Evolutionary conservation across 768 basidiomycete genomes (phyloP), one percentile per base, ranked within the genome.

Genomic region (Ramaria rubella): DNA sequence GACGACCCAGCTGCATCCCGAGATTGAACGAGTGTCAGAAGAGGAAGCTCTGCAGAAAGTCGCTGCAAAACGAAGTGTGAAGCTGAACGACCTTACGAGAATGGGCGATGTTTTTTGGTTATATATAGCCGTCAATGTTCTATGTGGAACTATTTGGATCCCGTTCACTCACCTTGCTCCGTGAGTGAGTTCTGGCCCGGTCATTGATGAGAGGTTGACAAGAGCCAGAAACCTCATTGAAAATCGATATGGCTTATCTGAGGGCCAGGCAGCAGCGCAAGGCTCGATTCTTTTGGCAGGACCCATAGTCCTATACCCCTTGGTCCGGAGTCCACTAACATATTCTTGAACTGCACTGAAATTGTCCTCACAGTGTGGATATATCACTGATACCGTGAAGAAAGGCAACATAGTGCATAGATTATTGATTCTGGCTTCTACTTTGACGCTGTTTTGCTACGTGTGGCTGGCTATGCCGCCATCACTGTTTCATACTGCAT

Each of bases 81-180:
- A 80, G 55, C 61, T 88, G 33, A 70, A 71, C 40, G 79, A 87
- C 58, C 76, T 90, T 36, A 75, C 79, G 1, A 77, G 79, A 60
- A 73, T 90, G 4, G 88, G 88, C 3, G 88, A 89, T 65, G 73
- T 86, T 11, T 88, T 89, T 60, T 89, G 86, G 87, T 82, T 81
- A 15, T 90, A 90, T 66, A 81, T 90, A 56, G 82, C 77, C 2
- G 63, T 88, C n/a, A 90, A 90, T 59, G 67, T 90, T 12, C 70
- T 90, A 15, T 91, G 85, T 58, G 88, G 88, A 17, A 73, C 81
- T 58, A 81, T 89, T 33, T 90, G 88, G 88, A 72, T 81, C 3
- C 89, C 88, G 3, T 89, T 88, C 65, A 81, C 80, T 11, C 87
- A 90, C 64, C 80, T 91, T 42, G 81, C 85, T 12, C 75, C 88